Evolutionary conservation across 768 basidiomycete genomes (phyloP).

Genomic region (Lentinula lateritia): DNA sequence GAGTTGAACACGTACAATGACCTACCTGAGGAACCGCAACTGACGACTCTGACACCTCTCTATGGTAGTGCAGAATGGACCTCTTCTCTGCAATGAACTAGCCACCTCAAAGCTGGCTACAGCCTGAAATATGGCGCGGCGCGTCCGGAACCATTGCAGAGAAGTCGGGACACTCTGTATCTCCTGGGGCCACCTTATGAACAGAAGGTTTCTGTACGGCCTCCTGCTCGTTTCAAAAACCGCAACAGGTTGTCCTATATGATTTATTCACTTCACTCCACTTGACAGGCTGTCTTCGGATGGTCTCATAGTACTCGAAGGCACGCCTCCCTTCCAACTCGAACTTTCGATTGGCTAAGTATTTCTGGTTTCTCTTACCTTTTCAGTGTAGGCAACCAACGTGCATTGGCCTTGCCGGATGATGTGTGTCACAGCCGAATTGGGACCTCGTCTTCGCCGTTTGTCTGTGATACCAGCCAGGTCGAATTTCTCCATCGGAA

Average conservation of each 20-base stretch:
- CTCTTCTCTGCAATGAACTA: too few relatives aligned
- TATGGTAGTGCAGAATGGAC: neutral
- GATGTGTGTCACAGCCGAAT: constrained; percentile 92
- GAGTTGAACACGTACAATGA: too few relatives aligned
- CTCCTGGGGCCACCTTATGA: constrained; percentile 26
- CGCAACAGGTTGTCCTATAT: constrained; percentile 58
- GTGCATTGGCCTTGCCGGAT: constrained; percentile 99
- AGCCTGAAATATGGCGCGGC: too few relatives aligned
- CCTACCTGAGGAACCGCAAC: too few relatives aligned
- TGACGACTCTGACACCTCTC: neutral
- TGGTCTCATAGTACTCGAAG: constrained; percentile 65
- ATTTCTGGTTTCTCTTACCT: too few relatives aligned
- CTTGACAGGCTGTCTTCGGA: constrained; percentile 48
- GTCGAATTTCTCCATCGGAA: constrained; percentile 89
- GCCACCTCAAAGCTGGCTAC: too few relatives aligned
- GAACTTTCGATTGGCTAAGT: constrained; percentile 57
- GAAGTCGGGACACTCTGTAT: too few relatives aligned
- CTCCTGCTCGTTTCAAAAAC: constrained; percentile 74
- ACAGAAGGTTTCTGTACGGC: constrained; percentile 78
- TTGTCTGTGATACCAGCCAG: constrained; percentile 76
- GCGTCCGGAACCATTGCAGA: too few relatives aligned
- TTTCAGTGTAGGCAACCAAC: constrained; percentile 60
- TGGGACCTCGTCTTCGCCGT: constrained; percentile 86
- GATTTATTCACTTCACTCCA: constrained; percentile 47
- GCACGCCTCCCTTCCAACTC: constrained; percentile 82